Percentiles rank a stretch among this genome's conserved stretches.
phyloP scores from a whole-genome alignment of 2,329 filamentous ascomycete genomes.

The Alternaria novae-zelandiae region DNA sequence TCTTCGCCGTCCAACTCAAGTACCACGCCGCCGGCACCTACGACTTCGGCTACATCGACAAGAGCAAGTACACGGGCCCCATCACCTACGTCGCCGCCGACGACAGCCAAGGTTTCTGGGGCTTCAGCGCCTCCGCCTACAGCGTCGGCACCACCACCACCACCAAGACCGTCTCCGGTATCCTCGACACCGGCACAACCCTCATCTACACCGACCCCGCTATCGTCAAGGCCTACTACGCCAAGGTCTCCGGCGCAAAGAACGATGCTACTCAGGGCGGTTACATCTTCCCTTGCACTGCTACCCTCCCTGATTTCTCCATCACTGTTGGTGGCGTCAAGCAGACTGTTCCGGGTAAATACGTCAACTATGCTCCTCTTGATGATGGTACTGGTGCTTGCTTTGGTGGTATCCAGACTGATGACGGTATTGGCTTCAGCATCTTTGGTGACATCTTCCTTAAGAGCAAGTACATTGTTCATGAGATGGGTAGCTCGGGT shows the following conservation, averaged over 20 bases:
- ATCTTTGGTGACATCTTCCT: slow-evolving; percentile 83
- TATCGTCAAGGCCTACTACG: slow-evolving; percentile 67
- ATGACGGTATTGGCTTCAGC: slow-evolving; percentile 63
- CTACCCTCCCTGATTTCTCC: slow-evolving; percentile 61
- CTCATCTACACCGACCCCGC: slow-evolving; percentile 64
- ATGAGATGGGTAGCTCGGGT: slow-evolving; percentile 37
- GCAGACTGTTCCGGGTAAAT: slow-evolving; percentile 59
- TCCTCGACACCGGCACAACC: slow-evolving; percentile 75
- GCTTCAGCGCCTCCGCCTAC: slow-evolving; percentile 64
- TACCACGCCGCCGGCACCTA: slow-evolving; percentile 58
- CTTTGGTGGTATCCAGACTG: slow-evolving; percentile 77
- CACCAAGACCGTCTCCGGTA: slow-evolving; percentile 56
- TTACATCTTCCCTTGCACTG: slow-evolving; percentile 61
- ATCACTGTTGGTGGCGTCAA: slow-evolving; percentile 58
- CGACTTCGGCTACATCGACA: slow-evolving; percentile 67
- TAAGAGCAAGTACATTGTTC: slow-evolving; percentile 77
- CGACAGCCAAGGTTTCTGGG: slow-evolving; percentile 67
- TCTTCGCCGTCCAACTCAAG: slow-evolving; percentile 66
- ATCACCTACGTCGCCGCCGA: slow-evolving; percentile 65
- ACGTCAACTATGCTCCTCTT: slow-evolving; percentile 62
- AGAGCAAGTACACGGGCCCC: slow-evolving; percentile 62
- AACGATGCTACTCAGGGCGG: slow-evolving; percentile 59
- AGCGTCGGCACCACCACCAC: slow-evolving; percentile 56
- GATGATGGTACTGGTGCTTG: slow-evolving; percentile 58
- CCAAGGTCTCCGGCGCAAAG: slow-evolving; percentile 59